These are phyloP conservation scores for Marsdenia floribunda DNA, from an alignment of 257 asterid species.

Conservation along the genomic window DNA sequence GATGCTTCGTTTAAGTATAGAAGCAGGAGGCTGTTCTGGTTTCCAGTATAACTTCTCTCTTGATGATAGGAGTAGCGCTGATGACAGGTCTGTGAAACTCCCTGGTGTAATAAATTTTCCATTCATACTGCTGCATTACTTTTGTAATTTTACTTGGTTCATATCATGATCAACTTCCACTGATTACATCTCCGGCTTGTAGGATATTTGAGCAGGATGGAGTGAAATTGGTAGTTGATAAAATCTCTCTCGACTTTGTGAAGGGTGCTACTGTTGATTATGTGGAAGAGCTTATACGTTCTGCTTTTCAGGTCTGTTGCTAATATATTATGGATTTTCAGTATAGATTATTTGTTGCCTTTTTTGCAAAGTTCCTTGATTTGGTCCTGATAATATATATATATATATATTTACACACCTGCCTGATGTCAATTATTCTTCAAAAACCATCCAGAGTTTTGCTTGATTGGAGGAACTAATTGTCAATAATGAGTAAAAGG, in stretches of 20 bases:
- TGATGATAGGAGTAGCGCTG: conserved; percentile 59
- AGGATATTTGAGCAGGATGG: conserved; percentile 90
- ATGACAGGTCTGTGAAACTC: conserved; percentile 61
- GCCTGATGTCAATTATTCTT: not conserved
- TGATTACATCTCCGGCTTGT: conserved; percentile 13
- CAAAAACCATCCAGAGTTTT: not conserved
- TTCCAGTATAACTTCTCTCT: conserved; percentile 86
- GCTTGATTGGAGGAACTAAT: not conserved
- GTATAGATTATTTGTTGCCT: not conserved
- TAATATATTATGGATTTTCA: not conserved
- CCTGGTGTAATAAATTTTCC: conserved; percentile 1
- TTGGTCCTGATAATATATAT: not conserved
- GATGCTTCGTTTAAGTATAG: conserved; percentile 84
- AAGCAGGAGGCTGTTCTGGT: conserved; percentile 99
- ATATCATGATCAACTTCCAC: conserved; percentile 5
- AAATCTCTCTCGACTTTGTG: conserved; percentile 72
- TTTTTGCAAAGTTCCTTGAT: not conserved
- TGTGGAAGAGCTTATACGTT: conserved; percentile 91
- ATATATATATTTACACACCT: not conserved
- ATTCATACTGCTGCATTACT: not conserved
- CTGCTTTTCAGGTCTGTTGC: conserved; percentile 86
- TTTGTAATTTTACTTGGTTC: not conserved
- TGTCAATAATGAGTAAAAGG: not conserved
- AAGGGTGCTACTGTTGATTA: conserved; percentile 91
- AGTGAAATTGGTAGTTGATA: conserved; percentile 86